Evolutionary conservation across 140 eudicot species (phyloP).

Genomic region (Bidens hawaiensis): DNA sequence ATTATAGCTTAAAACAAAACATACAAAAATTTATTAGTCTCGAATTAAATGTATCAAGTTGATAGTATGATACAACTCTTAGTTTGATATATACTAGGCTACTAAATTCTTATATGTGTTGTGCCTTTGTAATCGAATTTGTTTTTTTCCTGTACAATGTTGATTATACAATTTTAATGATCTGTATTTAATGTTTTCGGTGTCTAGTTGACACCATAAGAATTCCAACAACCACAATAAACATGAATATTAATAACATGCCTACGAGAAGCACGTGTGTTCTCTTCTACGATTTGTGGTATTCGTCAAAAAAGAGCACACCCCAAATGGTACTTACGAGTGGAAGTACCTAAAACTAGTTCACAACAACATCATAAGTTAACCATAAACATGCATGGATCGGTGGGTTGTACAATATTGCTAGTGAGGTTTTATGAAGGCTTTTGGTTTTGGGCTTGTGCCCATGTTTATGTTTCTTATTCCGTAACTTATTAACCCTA

Average conservation of each 20-base stretch:
- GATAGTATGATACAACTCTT: constrained; percentile 4
- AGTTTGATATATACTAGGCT: neutral
- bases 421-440: no score
- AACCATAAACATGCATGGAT: constrained; percentile 63
- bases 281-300: constrained; percentile 56
- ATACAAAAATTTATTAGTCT: no score
- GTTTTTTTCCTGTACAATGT: neutral
- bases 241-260: constrained; percentile 82
- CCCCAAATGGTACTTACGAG: constrained; percentile 95
- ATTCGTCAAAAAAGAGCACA: constrained; percentile 75
- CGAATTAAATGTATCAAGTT: no score
- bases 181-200: constrained; percentile 31
- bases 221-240: constrained; percentile 70
- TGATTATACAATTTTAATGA: neutral
- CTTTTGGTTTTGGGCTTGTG: no score
- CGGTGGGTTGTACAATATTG: no score
- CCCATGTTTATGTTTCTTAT: no score
- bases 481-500: no score
- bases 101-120: neutral
- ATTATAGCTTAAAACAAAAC: no score
- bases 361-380: constrained; percentile 1
- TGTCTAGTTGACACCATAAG: constrained; percentile 88
- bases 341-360: constrained; percentile 60
- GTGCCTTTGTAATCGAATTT: neutral
- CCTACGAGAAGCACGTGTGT: constrained; percentile 56